Percentiles rank a stretch among this genome's conserved stretches.
Evolutionary conservation across 2,329 filamentous ascomycete genomes (phyloP).

Genomic region (Penicillium sp.): DNA sequence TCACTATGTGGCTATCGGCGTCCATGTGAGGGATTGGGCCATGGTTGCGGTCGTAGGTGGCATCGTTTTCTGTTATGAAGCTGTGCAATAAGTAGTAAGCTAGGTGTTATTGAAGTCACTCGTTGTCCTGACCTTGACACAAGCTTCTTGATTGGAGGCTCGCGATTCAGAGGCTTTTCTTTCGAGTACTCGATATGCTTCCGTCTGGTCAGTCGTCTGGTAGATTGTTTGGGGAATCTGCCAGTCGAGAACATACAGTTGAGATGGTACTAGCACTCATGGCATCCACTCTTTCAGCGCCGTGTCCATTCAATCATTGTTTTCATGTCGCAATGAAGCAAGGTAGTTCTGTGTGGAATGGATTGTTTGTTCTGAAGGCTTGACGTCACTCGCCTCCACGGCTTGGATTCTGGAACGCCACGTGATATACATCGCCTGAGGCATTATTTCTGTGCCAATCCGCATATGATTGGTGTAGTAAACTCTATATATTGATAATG

Average conservation of each 20-base stretch:
- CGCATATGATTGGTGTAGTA: neutral
- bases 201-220: neutral
- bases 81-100: conserved; percentile 21
- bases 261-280: neutral
- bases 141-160: conserved; percentile 27
- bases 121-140: conserved; percentile 4
- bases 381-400: conserved; percentile 8
- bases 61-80: conserved; percentile 51
- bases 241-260: neutral
- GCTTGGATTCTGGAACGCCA: neutral
- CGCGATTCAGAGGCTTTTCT: conserved; percentile 29
- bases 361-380: neutral
- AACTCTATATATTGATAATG: neutral
- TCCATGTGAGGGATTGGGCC: conserved; percentile 50
- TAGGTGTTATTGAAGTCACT: neutral
- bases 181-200: conserved; percentile 1
- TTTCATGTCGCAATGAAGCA: neutral
- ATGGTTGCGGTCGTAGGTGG: conserved; percentile 57
- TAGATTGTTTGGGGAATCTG: neutral
- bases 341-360: neutral
- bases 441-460: neutral
- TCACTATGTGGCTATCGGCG: conserved; percentile 39
- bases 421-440: neutral
- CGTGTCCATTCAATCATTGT: neutral
- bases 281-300: neutral